Conservation (phyloP, 176 grass and related monocot species). For the Paspalum vaginatum region DNA sequence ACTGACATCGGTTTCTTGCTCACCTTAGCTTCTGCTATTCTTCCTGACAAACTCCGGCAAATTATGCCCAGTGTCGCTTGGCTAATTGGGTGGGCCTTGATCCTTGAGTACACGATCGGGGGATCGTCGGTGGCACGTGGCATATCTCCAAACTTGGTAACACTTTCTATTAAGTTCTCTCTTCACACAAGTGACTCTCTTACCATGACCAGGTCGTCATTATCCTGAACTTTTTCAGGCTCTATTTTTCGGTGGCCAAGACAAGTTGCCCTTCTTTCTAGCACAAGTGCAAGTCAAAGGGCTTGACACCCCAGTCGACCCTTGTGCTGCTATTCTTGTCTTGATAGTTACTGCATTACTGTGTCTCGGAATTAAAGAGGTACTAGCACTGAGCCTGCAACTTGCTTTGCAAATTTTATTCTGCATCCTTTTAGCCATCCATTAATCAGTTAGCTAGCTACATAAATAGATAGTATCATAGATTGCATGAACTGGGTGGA, state of each 20-base stretch:
- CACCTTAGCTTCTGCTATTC: conserved; percentile 9
- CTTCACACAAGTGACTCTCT: neutral
- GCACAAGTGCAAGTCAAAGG: conserved; percentile 66
- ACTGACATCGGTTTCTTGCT: neutral
- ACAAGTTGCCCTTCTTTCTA: conserved; percentile 75
- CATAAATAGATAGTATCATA: too few species aligned
- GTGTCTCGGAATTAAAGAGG: conserved; percentile 92
- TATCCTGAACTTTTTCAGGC: conserved; percentile 53
- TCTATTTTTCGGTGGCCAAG: conserved; percentile 87
- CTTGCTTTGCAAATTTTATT: neutral
- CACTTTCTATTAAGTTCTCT: conserved; percentile 12
- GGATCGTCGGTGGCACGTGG: conserved; percentile 88
- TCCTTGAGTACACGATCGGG: conserved; percentile 92
- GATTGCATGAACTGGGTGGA: neutral
- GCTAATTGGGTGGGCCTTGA: conserved; percentile 93
- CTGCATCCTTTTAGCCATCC: neutral
- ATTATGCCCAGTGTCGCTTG: conserved; percentile 70
- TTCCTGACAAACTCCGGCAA: conserved; percentile 40
- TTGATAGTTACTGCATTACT: conserved; percentile 76
- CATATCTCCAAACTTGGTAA: conserved; percentile 91
- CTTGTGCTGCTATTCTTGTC: conserved; percentile 95
- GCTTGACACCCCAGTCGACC: conserved; percentile 68
- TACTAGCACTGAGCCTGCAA: conserved; percentile 25
- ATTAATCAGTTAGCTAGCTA: neutral
- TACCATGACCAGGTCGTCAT: neutral